Percentiles rank a stretch among this genome's conserved stretches.
phyloP scores from a whole-genome alignment of 2,329 filamentous ascomycete genomes.

The Kalmusia sp. region DNA sequence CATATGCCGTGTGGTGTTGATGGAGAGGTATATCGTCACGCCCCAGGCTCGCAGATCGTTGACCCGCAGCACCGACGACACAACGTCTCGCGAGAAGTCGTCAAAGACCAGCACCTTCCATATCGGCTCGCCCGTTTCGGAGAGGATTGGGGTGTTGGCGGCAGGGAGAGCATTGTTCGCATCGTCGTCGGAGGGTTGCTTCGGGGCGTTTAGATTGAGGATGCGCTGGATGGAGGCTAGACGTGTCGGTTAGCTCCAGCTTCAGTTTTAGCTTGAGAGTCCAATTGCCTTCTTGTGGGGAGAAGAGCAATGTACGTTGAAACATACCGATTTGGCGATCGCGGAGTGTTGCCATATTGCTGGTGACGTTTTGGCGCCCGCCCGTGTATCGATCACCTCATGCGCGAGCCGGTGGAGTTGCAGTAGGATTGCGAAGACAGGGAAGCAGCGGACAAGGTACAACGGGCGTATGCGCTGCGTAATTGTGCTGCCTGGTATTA shows the following conservation, averaged over 20 bases:
- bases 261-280: too few relatives aligned
- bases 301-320: neutral
- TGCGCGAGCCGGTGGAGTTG: slow-evolving; percentile 18
- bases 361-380: slow-evolving; percentile 29
- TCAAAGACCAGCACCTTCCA: slow-evolving; percentile 97
- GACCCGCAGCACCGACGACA: slow-evolving; percentile 93
- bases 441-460: neutral
- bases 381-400: slow-evolving; percentile 32
- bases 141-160: slow-evolving; percentile 79
- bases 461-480: neutral
- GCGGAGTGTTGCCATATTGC: slow-evolving; percentile 58
- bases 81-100: slow-evolving; percentile 88
- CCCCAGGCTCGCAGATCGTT: slow-evolving; percentile 92
- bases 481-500: slow-evolving; percentile 9
- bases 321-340: slow-evolving; percentile 69
- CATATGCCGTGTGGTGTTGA: slow-evolving; percentile 80
- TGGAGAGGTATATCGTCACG: slow-evolving; percentile 63
- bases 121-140: slow-evolving; percentile 87
- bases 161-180: slow-evolving; percentile 64
- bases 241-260: slow-evolving; percentile 21
- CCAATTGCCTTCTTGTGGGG: neutral
- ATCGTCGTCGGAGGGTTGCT: slow-evolving; percentile 65
- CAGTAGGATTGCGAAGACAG: neutral
- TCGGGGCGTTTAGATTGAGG: slow-evolving; percentile 86
- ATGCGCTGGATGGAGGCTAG: slow-evolving; percentile 92